Base-by-base conservation (phyloP, 345 rosid genomes). In the Conringia planisiliqua region DNA sequence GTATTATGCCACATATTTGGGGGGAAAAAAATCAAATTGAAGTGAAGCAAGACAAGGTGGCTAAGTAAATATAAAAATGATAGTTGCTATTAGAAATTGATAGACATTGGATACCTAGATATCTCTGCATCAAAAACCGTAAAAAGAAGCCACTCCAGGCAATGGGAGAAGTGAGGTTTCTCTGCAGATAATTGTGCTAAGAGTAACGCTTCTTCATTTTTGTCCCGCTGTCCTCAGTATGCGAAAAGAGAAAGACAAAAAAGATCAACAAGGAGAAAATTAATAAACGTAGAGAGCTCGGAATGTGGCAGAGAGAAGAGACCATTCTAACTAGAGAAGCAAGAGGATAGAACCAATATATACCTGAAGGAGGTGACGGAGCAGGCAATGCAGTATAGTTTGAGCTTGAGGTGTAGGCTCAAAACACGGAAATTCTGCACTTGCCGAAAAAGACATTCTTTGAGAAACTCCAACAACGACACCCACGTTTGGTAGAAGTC, bases 311-410 rank as follows among this genome's bases (percentile, higher is more conserved):
- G 71, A 57, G 60, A 43, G 24, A 74, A 46, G 63, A 35, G 47
- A 39, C 54, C 17, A 20, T 71, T 62, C 56, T 55, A 56, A 27
- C 36, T 24, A 54, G 11, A 13, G 65, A 20, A 69, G 43, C 62
- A 68, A 36, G 52, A 68, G 8, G 42, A 66, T 22, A 35, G 22
- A 52, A 66, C 36, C 65, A 71, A n/a, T 39, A 64, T 13, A 75
- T 84, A 90, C 99, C 98, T 95, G 99, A 82, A 95, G 96, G 78
- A 95, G 96, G 79, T 95, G 99, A n/a, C 97, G 81, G 29, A 95
- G 94, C 14, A 95, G 83, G 82, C 99, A 95, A 82, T 95, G 99
- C 76, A 95, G 73, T 85, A 95, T 89, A 59, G 98, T 92, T 82
- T 95, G 99, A 44, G 97, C 96, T 81, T 95, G 99, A 69, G 99